Evolutionary conservation across 345 rosid genomes (phyloP).

Genomic region (Punica granatum): DNA sequence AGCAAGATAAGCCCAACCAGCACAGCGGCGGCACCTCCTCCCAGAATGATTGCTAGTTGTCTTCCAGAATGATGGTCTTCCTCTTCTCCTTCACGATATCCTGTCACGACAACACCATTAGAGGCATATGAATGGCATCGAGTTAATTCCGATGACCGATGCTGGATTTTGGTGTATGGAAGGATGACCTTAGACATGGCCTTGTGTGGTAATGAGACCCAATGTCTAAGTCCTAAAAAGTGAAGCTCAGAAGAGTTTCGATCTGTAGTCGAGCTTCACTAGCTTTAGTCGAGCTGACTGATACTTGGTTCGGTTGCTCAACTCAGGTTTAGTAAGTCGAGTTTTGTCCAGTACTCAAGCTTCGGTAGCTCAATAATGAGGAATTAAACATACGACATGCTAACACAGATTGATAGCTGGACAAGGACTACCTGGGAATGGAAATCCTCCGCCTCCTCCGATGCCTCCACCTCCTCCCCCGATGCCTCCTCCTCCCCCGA

Average conservation of each 20-base stretch:
- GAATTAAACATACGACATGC: too few relatives aligned
- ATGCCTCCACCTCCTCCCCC: neutral
- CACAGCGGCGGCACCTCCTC: constrained; percentile 50
- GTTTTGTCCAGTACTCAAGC: too few relatives aligned
- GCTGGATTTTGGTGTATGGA: neutral
- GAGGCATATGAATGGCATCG: too few relatives aligned
- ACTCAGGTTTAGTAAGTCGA: too few relatives aligned
- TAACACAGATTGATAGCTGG: neutral
- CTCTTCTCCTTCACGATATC: neutral
- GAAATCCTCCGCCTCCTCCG: neutral
- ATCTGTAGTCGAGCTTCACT: neutral
- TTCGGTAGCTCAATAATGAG: too few relatives aligned
- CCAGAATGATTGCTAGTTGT: constrained; percentile 52
- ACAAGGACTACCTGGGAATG: neutral
- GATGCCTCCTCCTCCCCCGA: neutral
- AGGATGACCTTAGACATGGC: neutral
- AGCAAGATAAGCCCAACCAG: constrained; percentile 28
- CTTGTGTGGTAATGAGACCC: neutral
- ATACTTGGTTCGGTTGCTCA: too few relatives aligned
- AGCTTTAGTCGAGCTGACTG: neutral
- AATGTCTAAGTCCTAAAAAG: too few relatives aligned
- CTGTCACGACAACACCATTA: neutral
- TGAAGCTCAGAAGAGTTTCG: too few relatives aligned
- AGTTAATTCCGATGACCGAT: neutral
- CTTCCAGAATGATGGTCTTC: constrained; percentile 19